Evolutionary conservation across 176 grass and related monocot genomes (phyloP), one percentile per base, ranked within the genome.

Genomic region (Bonia amplexicaulis): DNA sequence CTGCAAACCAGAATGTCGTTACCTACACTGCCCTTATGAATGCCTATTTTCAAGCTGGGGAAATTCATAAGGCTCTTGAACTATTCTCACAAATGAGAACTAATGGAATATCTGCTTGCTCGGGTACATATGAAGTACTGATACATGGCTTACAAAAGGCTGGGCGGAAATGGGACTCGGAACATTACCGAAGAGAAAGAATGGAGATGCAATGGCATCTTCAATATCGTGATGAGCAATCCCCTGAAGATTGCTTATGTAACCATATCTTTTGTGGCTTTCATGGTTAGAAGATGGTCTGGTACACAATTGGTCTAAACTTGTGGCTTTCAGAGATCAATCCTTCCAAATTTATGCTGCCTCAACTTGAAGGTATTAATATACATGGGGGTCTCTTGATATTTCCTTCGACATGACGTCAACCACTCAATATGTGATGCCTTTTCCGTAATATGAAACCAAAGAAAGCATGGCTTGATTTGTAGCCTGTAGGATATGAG

Each of bases 101-200:
- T 20, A 70, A 44, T 78, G 86, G 73, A 73, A 77, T 92, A 81
- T 73, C 83, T 74, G 45, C 89, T 35, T 88, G 83, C 65, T 83
- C 17, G 17, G 93, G 93, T 74, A 87, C 86, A 39, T 95, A 92
- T 47, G 86, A 88, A 61, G 88, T 92, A 4, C 47, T 92, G 69
- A 88, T 92, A 88, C 27, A 86, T 87, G 90, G 93, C 58, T 88
- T 95, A 71, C 64, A 90, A 81, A 95, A 83, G 76, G 60, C 49
- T 88, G 86, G 90, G 37, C 44, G 54, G 82, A 88, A 65, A 86
- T 42, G 27, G 71, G 88, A 92, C 85, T 85, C 76, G 41, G 72
- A 82, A 75, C 76, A 77, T 81, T 95, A 83, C 67, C 89, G n/a
- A 83, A 92, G 82, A 75, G 88, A 95, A 76, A 95, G 77, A 82